Evolutionary conservation across 345 rosid genomes (phyloP).

Genomic region (Populus pruinosa): DNA sequence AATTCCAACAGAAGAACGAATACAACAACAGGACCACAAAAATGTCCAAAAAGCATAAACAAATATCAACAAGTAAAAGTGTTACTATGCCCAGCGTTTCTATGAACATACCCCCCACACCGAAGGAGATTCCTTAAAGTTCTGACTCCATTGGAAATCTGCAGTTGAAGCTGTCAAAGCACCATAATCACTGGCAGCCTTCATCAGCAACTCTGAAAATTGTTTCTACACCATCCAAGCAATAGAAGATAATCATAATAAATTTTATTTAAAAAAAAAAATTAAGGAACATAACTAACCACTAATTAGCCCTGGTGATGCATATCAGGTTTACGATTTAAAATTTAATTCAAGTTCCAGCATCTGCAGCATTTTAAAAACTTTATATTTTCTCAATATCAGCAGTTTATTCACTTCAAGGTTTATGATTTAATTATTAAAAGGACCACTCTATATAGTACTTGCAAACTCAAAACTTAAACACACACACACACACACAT

Average conservation of each 20-base stretch:
- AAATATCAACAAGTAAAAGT: not conserved
- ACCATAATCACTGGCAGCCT: slow-evolving; percentile 97
- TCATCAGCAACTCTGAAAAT: slow-evolving; percentile 93
- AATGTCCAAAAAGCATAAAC: not conserved
- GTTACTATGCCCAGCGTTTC: not conserved
- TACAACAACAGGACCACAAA: not conserved
- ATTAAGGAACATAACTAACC: not conserved
- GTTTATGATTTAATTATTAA: too few species aligned
- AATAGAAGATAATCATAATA: not conserved
- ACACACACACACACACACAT: not conserved
- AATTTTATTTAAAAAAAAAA: not conserved
- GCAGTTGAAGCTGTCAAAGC: slow-evolving; percentile 84
- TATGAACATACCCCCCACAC: slow-evolving; percentile 83
- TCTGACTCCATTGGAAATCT: slow-evolving; percentile 97
- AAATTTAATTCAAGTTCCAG: not conserved
- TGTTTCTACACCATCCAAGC: slow-evolving; percentile 61
- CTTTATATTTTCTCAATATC: not conserved
- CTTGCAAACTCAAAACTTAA: not conserved
- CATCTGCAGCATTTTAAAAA: not conserved
- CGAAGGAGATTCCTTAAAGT: slow-evolving; percentile 94
- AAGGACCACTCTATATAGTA: too few species aligned
- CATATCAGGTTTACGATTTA: not conserved
- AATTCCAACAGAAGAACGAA: not conserved
- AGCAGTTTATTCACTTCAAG: not conserved
- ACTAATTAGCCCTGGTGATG: not conserved